Evolutionary conservation across 2,329 filamentous ascomycete genomes (phyloP), one percentile per base, ranked within the genome.

Genomic region (Cladosporium sp.): DNA sequence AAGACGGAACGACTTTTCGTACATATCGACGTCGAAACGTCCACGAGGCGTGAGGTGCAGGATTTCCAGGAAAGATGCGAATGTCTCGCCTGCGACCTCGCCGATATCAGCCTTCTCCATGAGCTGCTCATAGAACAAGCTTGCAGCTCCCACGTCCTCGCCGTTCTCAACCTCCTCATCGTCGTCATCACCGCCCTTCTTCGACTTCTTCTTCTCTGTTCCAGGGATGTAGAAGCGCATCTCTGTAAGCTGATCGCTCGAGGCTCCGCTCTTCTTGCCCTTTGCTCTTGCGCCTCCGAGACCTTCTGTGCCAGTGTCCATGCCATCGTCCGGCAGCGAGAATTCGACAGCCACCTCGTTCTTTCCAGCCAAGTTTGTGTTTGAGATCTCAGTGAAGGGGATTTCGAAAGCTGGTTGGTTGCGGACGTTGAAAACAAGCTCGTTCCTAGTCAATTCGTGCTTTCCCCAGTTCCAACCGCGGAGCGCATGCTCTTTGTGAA

Each of bases 391-490:
- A 47, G 91, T 90, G 77, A 97, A 99, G 12, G 95, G 92, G 4
- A 99, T 87, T 75, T 97, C 94, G 73, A 99, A 99, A 4, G 93
- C 90, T 3, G 94, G 94, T 67, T 91, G 86, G 75, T 97, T 99
- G 72, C 96, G 91, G 36, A 99, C 94, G 73, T 92, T 97, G 80
- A 99, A 99, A 28, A 90, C 84, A 57, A 99, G 84, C 77, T 99
- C 94, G 56, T 91, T 88, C 76, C 97, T 96, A 61, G 89, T 88
- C 72, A 99, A 96, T 69, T 99, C 94, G 63, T 91, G 90, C 77
- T 97, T 99, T 68, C 94, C 94, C 95, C 94, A 99, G 74, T 99
- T 99, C 94, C 94, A 99, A 57, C 94, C 94, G 66, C 94, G 86
- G 59, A 99, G 79, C 22, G 94, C 91, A 74, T 97, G 94, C 75